Percentiles rank a stretch among this genome's conserved stretches.
These are phyloP conservation scores for Ceratocystis huliohia DNA, from an alignment of 2,329 filamentous ascomycete species.

Conservation along the genomic window DNA sequence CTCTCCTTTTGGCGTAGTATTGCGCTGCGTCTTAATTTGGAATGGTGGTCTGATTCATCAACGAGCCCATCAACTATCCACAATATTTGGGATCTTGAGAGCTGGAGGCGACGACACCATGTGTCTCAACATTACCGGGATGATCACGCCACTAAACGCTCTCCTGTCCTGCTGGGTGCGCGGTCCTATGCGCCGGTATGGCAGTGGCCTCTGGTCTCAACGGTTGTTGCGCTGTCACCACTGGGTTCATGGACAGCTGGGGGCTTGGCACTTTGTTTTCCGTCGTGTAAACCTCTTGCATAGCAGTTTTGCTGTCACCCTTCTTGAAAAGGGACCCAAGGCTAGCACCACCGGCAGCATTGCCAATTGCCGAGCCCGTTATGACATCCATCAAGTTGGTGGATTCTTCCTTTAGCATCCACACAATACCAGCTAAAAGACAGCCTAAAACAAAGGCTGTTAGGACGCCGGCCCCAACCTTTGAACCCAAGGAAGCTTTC, in stretches of 20 bases:
- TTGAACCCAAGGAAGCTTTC: constrained; percentile 40
- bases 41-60: background rate
- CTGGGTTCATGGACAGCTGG: background rate
- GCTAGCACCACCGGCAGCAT: background rate
- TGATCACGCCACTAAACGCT: background rate
- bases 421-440: constrained; percentile 41
- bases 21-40: no score
- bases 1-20: background rate
- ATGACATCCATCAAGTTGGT: constrained; percentile 19
- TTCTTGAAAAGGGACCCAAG: constrained; percentile 1
- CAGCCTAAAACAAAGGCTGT: constrained; percentile 46
- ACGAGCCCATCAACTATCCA: background rate
- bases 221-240: background rate
- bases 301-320: background rate
- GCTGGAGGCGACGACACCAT: background rate
- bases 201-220: background rate
- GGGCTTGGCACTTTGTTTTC: constrained; percentile 3
- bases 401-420: constrained; percentile 39
- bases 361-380: background rate
- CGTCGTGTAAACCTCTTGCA: background rate
- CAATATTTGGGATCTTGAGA: background rate
- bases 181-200: background rate
- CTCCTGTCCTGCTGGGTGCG: background rate
- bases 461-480: constrained; percentile 52
- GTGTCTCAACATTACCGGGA: background rate